Percentiles rank a stretch among this genome's conserved stretches.
Conservation (phyloP, 1,284 basidiomycete species). For the Trametes pubescens region DNA sequence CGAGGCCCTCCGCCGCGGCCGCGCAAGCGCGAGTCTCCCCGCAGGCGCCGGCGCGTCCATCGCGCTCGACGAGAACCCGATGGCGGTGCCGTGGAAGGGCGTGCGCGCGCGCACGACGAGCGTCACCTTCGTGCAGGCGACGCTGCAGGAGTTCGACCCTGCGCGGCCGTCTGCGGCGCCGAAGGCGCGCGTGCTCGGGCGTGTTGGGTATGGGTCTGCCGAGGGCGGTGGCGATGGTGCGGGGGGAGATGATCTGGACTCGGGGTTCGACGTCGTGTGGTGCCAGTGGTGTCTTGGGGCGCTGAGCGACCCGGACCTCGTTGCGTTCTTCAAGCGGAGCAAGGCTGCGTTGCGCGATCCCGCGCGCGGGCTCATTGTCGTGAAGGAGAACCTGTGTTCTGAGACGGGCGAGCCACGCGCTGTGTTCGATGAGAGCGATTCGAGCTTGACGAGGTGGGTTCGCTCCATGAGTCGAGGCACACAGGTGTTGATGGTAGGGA, state of each 20-base stretch:
- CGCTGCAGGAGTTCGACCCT: slow-evolving; percentile 83
- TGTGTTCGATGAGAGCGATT: slow-evolving; percentile 88
- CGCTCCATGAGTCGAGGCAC: not conserved
- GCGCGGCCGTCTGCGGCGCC: slow-evolving; percentile 48
- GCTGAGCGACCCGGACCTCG: slow-evolving; percentile 79
- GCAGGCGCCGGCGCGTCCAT: slow-evolving; percentile 14
- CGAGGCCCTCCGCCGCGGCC: slow-evolving; percentile 67
- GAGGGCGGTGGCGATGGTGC: slow-evolving; percentile 24
- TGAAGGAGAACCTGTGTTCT: slow-evolving; percentile 92
- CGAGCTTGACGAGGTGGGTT: slow-evolving; percentile 82
- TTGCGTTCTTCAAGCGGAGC: slow-evolving; percentile 76
- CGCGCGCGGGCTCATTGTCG: slow-evolving; percentile 70
- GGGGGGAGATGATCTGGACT: slow-evolving; percentile 40
- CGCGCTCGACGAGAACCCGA: slow-evolving; percentile 21
- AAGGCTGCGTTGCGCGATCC: slow-evolving; percentile 62
- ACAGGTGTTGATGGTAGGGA: not conserved
- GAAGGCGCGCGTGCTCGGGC: slow-evolving; percentile 55
- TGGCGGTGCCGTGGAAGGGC: slow-evolving; percentile 67
- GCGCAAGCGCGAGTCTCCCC: slow-evolving; percentile 41
- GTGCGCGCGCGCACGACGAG: slow-evolving; percentile 71
- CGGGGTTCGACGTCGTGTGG: slow-evolving; percentile 85
- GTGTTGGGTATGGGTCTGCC: slow-evolving; percentile 62
- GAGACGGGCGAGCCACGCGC: slow-evolving; percentile 62
- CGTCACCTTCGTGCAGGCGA: slow-evolving; percentile 82
- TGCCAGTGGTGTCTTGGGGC: slow-evolving; percentile 97